Evolutionary conservation across 108 stramenopile species (phyloP), one percentile per base, ranked within the genome.

Genomic region (Cyclotella atomus): DNA sequence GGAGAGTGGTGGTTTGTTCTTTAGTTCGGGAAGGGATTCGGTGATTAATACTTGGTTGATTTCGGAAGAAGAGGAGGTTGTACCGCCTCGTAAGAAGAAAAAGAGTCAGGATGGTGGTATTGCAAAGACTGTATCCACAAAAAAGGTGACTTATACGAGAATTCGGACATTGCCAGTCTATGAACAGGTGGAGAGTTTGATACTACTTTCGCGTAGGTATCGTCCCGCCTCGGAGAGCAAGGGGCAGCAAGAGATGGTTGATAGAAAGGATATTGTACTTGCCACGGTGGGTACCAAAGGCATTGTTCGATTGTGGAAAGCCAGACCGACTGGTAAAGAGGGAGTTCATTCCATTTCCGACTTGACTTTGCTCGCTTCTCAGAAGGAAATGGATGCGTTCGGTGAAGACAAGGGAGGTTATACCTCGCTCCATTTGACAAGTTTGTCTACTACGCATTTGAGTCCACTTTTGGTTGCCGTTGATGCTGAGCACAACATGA

Each of bases 401-500:
- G 94, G 94, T 20, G 88, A 91, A 46, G 78, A 76, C 7, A 83
- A 88, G 41, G 94, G 94, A 25, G 94, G 94, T 24, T 95, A 92
- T 56, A 75, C 76, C 4, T 73, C 83, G 16, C 79, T 76, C 46
- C 77, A 78, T 69, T 55, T 83, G 66, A 78, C 77, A n/a, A n/a
- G n/a, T 35, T 70, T 41, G 33, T 80, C 75, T 19, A 68, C 73
- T 14, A 64, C 68, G 5, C 70, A 79, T 47, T 43, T 59, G 33
- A 20, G 64, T 20, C 81, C 87, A 32, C 74, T 84, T 30, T 81
- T 97, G 19, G 76, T 97, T 61, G 93, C 88, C 8, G 84, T 92
- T 0, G 96, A 96, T 80, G 92, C 93, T 0, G 97, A 97, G 68
- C 93, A 97, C 76, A 96, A 96, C 79, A 63, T 98, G 44, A 65